These are phyloP conservation scores for Saccharomycopsis schoenii DNA, from an alignment of 805 yeast genomes.

Conservation along the genomic window DNA sequence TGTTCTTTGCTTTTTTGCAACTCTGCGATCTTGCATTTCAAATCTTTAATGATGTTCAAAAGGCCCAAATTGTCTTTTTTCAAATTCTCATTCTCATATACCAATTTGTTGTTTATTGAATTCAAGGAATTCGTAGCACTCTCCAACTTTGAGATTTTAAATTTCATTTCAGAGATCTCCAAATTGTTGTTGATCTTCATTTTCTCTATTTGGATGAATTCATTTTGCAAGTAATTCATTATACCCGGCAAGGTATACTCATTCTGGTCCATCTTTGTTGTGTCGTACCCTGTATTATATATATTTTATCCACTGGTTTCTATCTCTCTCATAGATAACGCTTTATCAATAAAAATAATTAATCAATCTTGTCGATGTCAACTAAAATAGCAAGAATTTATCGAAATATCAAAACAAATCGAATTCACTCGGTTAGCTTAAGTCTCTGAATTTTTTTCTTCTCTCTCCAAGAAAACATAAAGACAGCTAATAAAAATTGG, in stretches of 20 bases:
- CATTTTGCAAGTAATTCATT: conserved; percentile 52
- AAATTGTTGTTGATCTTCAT: conserved; percentile 52
- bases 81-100: conserved; percentile 8
- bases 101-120: conserved; percentile 13
- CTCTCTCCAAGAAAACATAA: not conserved
- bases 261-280: conserved; percentile 12
- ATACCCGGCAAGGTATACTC: conserved; percentile 34
- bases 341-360: too few species aligned
- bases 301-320: not conserved
- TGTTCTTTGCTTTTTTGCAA: not conserved
- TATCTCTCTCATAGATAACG: not conserved
- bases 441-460: too few species aligned
- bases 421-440: too few species aligned
- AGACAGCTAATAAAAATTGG: not conserved
- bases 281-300: not conserved
- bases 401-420: too few species aligned
- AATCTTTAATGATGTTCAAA: conserved; percentile 5
- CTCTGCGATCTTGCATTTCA: conserved; percentile 6
- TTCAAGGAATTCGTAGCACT: conserved; percentile 38
- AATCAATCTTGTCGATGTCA: too few species aligned
- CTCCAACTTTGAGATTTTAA: conserved; percentile 39
- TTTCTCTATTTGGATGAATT: conserved; percentile 52
- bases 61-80: conserved; percentile 12
- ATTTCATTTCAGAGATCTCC: conserved; percentile 51
- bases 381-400: too few species aligned